Evolutionary conservation across 805 yeast species (phyloP).

Genomic region (Ogataea kodamae): DNA sequence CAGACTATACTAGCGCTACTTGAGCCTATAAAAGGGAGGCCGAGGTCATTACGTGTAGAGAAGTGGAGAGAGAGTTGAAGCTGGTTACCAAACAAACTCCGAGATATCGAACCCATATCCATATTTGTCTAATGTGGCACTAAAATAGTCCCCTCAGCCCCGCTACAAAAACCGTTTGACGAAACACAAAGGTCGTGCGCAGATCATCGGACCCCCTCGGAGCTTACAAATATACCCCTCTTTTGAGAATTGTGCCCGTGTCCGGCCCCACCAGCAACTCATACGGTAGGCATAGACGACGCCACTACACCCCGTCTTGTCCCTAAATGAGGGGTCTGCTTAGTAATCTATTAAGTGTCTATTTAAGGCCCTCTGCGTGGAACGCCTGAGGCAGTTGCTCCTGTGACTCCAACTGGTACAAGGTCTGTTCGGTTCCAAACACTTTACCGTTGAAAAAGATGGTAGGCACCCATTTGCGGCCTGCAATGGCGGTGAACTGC

Average conservation of each 20-base stretch:
- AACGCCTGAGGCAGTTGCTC: slow-evolving; percentile 36
- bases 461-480: slow-evolving; percentile 68
- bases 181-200: slow-evolving; percentile 6
- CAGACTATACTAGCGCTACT: neutral
- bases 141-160: no score
- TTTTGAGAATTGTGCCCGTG: slow-evolving; percentile 1
- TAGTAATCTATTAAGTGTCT: neutral
- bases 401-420: slow-evolving; percentile 37
- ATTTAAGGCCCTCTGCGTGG: slow-evolving; percentile 30
- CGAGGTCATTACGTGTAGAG: no score
- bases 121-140: no score
- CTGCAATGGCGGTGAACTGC: slow-evolving; percentile 54
- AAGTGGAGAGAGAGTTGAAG: no score
- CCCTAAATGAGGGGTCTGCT: neutral
- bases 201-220: slow-evolving; percentile 7
- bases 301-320: neutral
- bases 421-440: slow-evolving; percentile 55
- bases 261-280: slow-evolving; percentile 1
- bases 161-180: neutral
- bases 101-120: no score
- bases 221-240: slow-evolving; percentile 7
- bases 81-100: no score
- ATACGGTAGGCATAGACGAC: slow-evolving; percentile 5
- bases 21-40: no score
- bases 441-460: slow-evolving; percentile 56